A percentile compares a stretch with the other conserved stretches of the same genome.
phyloP scores from a whole-genome alignment of 1,284 basidiomycete genomes.

The Phellopilus nigrolimitatus region DNA sequence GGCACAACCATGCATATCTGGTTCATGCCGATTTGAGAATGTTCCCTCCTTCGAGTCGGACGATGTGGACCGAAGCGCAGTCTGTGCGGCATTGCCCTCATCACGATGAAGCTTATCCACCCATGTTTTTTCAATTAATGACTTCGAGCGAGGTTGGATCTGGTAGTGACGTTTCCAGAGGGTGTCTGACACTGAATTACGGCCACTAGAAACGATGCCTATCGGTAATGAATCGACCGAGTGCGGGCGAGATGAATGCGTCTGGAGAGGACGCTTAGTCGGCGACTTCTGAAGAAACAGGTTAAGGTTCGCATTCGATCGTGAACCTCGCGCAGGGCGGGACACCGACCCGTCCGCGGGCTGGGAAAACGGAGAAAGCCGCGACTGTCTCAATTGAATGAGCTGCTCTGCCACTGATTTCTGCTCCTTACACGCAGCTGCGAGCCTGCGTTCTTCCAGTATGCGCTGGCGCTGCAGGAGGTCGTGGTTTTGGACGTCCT shows the following conservation, averaged over 20 bases:
- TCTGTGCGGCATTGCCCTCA: background rate
- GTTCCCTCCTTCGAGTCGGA: background rate
- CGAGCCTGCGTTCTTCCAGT: constrained; percentile 44
- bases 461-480: constrained; percentile 43
- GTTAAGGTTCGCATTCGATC: constrained; percentile 5
- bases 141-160: constrained; percentile 3
- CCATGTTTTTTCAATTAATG: constrained; percentile 1
- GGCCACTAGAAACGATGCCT: too few species aligned
- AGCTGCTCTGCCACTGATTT: constrained; percentile 27
- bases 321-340: background rate
- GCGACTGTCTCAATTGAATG: background rate
- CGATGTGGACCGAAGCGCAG: background rate
- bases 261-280: constrained; percentile 8
- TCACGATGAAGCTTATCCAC: background rate
- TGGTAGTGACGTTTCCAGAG: background rate
- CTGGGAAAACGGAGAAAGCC: background rate
- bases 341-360: background rate
- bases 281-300: constrained; percentile 16
- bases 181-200: background rate
- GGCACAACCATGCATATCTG: background rate
- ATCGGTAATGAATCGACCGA: background rate
- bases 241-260: background rate
- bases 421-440: constrained; percentile 34
- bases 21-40: background rate
- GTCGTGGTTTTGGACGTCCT: constrained; percentile 33